Evolutionary conservation across 768 basidiomycete genomes (phyloP), one percentile per base, ranked within the genome.

Genomic region (Coprinopsis strossmayeri): DNA sequence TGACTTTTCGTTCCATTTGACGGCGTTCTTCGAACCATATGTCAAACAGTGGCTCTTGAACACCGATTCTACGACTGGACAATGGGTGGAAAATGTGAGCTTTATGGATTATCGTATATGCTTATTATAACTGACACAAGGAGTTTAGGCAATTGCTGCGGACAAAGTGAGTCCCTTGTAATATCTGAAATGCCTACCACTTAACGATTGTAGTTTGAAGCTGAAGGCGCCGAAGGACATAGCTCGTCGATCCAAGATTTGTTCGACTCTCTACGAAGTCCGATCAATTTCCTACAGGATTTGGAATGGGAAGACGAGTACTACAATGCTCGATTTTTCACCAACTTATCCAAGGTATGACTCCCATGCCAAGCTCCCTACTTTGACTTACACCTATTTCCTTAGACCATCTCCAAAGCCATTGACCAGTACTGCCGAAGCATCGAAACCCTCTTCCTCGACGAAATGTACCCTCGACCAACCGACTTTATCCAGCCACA

Each of bases 161-260:
- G 92, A 95, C 62, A 84, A 85, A 71, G 91, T 91, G 53, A 30
- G 66, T 40, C 18, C 18, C 9, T 38, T 38, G 35, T 38, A 21
- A 15, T 35, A 47, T 34, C 53, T 23, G 56, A 41, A 39, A 49
- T 34, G 7, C 15, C 24, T n/a, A n/a, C n/a, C n/a, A n/a, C 21
- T 26, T 5, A 30, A 37, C 23, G n/a, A 28, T 24, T 53, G 21
- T 25, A 87, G 84, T 91, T 90, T 55, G 76, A 92, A 71, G 74
- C 90, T 48, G 78, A 92, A 68, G 77, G 87, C 52, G 51, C 72
- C 10, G 81, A 89, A 64, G 88, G 88, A 0, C 90, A 94, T 59
- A 95, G 91, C 57, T 93, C 94, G n/a, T 98, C 95, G 0, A 94
- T 99, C 47, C 84, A 93, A 20, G 96, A 99, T 65, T 74, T 99